Evolutionary conservation across 2,329 filamentous ascomycete genomes (phyloP).

Genomic region (Sporothrix globosa): DNA sequence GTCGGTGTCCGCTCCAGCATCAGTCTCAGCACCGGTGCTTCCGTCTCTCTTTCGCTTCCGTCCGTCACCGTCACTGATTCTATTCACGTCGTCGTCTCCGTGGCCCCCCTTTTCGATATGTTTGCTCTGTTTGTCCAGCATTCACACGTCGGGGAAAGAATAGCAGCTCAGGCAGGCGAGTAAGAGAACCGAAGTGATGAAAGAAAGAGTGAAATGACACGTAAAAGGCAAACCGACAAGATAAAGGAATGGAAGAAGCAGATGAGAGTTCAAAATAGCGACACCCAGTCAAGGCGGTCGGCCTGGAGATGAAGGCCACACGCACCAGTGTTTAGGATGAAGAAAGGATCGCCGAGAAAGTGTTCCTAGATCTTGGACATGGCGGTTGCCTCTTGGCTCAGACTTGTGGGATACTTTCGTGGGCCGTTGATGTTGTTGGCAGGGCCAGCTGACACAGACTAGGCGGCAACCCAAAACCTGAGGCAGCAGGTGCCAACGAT

Average conservation of each 20-base stretch:
- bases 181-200: not conserved
- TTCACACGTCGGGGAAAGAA: slow-evolving; percentile 27
- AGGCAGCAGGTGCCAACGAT: slow-evolving; percentile 17
- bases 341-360: slow-evolving; percentile 37
- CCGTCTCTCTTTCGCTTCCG: slow-evolving; percentile 31
- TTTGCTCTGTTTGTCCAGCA: slow-evolving; percentile 26
- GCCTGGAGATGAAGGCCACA: slow-evolving; percentile 27
- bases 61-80: slow-evolving; percentile 30
- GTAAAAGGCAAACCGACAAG: not conserved
- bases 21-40: not conserved
- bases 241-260: not conserved
- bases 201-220: not conserved
- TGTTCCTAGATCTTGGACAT: slow-evolving; percentile 40
- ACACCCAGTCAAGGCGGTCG: slow-evolving; percentile 34
- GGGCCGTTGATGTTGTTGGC: slow-evolving; percentile 3
- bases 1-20: not conserved
- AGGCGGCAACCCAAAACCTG: not conserved
- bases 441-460: not conserved
- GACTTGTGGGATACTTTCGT: slow-evolving; percentile 13
- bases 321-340: slow-evolving; percentile 8
- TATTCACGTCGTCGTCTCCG: slow-evolving; percentile 27
- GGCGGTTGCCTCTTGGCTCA: slow-evolving; percentile 36
- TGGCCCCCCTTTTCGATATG: slow-evolving; percentile 28
- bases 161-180: not conserved
- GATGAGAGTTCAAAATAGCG: not conserved